Percentiles rank a stretch among this genome's conserved stretches.
Evolutionary conservation across 345 rosid species (phyloP).

Genomic region (Sisymbrium altissimum): DNA sequence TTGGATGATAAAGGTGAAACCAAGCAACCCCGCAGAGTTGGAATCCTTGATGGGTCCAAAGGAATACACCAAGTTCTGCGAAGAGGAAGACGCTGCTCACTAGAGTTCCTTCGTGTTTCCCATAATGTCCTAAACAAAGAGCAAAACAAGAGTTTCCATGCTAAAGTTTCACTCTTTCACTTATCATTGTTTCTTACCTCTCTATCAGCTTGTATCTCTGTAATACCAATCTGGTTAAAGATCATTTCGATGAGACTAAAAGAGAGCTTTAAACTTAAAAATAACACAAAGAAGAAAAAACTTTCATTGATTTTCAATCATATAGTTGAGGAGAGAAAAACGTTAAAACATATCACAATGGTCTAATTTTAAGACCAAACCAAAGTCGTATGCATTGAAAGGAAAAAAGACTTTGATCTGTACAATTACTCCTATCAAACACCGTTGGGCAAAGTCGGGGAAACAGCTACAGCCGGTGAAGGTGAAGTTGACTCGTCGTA

Average conservation of each 20-base stretch:
- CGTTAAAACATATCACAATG: conserved; percentile 18
- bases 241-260: background rate
- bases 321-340: conserved; percentile 9
- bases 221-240: conserved; percentile 15
- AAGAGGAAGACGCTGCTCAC: conserved; percentile 94
- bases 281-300: conserved; percentile 4
- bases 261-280: background rate
- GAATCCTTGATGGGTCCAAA: conserved; percentile 72
- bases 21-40: conserved; percentile 67
- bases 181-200: conserved; percentile 6
- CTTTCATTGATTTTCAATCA: conserved; percentile 15
- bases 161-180: conserved; percentile 19
- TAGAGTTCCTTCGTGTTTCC: conserved; percentile 29
- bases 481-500: conserved; percentile 29
- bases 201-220: conserved; percentile 4
- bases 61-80: conserved; percentile 83
- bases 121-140: background rate
- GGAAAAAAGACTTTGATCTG: conserved; percentile 14
- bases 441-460: conserved; percentile 20
- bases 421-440: conserved; percentile 22
- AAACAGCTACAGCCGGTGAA: conserved; percentile 22
- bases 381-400: conserved; percentile 16
- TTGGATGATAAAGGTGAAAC: conserved; percentile 98
- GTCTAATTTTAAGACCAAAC: conserved; percentile 23
- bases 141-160: conserved; percentile 8